Evolutionary conservation across 306 rosid species (phyloP).

Genomic region (Carpinus viminea): DNA sequence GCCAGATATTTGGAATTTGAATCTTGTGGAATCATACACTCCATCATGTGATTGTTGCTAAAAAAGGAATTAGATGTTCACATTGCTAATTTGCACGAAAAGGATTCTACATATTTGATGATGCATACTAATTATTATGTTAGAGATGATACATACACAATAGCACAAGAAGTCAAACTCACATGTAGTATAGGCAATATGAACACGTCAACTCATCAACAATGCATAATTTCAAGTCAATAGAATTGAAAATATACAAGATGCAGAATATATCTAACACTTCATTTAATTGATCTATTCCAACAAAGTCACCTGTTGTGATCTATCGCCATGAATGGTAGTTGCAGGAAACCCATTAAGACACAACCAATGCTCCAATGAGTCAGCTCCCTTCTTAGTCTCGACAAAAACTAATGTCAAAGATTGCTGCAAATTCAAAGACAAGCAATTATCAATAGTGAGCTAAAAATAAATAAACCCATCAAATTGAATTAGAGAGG

Average conservation of each 20-base stretch:
- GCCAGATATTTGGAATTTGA: too few relatives aligned
- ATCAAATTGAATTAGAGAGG: conserved; percentile 1
- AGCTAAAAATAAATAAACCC: conserved; percentile 9
- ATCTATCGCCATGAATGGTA: conserved; percentile 93
- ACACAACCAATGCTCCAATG: conserved; percentile 88
- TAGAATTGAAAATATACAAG: background rate
- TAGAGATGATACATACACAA: too few relatives aligned
- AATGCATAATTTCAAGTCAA: background rate
- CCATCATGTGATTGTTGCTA: background rate
- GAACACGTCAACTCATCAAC: too few relatives aligned
- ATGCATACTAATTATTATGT: too few relatives aligned
- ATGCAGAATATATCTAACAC: background rate
- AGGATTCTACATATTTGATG: too few relatives aligned
- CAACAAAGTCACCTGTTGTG: conserved; percentile 69
- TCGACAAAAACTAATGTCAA: conserved; percentile 95
- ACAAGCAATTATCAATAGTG: conserved; percentile 21
- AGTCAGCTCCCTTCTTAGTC: conserved; percentile 97
- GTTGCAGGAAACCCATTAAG: conserved; percentile 91
- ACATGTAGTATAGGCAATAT: too few relatives aligned
- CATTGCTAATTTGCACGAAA: background rate
- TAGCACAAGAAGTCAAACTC: too few relatives aligned
- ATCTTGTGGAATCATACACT: background rate
- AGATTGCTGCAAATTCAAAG: conserved; percentile 66
- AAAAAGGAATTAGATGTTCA: background rate
- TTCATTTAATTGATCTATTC: conserved; percentile 18